Percentiles rank a stretch among this genome's conserved stretches.
These are phyloP conservation scores for Thozetella sp. DNA, from an alignment of 495 filamentous ascomycete genomes.

Conservation along the genomic window DNA sequence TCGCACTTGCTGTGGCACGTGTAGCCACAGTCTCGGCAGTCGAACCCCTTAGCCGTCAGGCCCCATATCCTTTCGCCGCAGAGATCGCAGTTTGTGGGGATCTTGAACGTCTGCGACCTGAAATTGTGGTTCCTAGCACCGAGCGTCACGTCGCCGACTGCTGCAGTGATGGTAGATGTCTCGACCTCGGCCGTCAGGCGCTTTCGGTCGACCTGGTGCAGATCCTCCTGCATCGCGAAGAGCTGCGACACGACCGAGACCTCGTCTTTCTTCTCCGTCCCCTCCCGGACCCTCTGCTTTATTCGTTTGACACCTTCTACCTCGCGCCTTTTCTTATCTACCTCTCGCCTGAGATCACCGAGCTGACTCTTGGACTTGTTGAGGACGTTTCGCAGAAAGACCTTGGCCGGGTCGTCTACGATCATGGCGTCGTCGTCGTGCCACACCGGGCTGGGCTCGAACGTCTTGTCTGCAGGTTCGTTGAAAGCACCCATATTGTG, in stretches of 20 bases:
- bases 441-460: conserved; percentile 97
- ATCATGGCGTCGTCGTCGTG: conserved; percentile 87
- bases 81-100: conserved; percentile 96
- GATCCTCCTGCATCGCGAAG: conserved; percentile 77
- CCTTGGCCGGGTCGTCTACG: conserved; percentile 79
- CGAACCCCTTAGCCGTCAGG: conserved; percentile 90
- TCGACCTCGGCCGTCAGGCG: conserved; percentile 89
- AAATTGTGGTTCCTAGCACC: conserved; percentile 95
- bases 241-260: conserved; percentile 75
- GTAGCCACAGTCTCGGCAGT: conserved; percentile 94
- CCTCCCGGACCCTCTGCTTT: conserved; percentile 75
- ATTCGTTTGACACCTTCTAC: conserved; percentile 72
- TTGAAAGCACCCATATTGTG: conserved; percentile 83
- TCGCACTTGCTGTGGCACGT: conserved; percentile 99
- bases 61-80: conserved; percentile 98
- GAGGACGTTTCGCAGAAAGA: conserved; percentile 89
- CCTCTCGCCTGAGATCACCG: conserved; percentile 75
- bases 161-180: conserved; percentile 80
- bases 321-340: conserved; percentile 81
- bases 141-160: conserved; percentile 86
- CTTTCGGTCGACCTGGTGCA: conserved; percentile 86
- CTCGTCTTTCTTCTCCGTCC: conserved; percentile 83
- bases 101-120: conserved; percentile 96
- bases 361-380: conserved; percentile 85
- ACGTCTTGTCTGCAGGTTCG: conserved; percentile 80